Evolutionary conservation across 2,329 filamentous ascomycete species (phyloP).

Genomic region (Zalaria sp.): DNA sequence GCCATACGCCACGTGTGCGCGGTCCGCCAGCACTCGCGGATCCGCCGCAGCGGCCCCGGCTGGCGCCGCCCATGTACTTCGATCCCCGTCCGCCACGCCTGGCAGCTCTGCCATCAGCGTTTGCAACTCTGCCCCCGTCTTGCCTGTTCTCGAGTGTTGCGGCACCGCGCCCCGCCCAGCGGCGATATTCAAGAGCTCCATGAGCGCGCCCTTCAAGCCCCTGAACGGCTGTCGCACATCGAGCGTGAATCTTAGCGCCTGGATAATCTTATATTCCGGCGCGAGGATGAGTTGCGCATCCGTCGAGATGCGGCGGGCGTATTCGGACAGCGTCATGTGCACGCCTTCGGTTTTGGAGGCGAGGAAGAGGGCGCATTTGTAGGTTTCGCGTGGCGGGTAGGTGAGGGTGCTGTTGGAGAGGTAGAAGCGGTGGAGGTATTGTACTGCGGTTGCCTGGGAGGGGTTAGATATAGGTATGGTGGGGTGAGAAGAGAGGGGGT

Average conservation of each 20-base stretch:
- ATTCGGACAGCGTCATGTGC: constrained; percentile 53
- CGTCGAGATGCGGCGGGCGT: constrained; percentile 41
- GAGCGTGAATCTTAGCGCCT: constrained; percentile 84
- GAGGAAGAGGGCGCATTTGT: constrained; percentile 84
- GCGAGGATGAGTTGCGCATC: constrained; percentile 69
- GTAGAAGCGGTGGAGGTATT: constrained; percentile 91
- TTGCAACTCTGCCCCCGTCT: constrained; percentile 14
- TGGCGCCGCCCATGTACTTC: background rate
- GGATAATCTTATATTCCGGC: constrained; percentile 83
- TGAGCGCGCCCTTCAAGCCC: constrained; percentile 69
- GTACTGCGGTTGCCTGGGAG: constrained; percentile 58
- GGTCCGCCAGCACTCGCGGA: constrained; percentile 19
- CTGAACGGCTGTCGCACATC: constrained; percentile 86
- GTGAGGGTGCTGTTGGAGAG: constrained; percentile 92
- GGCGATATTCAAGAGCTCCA: constrained; percentile 61
- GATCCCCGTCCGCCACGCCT: too few species aligned
- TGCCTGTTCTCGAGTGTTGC: background rate
- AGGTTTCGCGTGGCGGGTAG: constrained; percentile 78
- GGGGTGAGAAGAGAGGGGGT: constrained; percentile 1
- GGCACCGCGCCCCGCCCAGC: constrained; percentile 39
- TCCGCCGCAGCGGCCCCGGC: constrained; percentile 1
- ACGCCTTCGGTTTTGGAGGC: constrained; percentile 84
- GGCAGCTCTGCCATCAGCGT: constrained; percentile 16
- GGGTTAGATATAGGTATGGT: too few species aligned
- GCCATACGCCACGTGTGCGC: constrained; percentile 52